Evolutionary conservation across 192 early-diverging fungal species (phyloP).

Genomic region (Mortierella hygrophila): DNA sequence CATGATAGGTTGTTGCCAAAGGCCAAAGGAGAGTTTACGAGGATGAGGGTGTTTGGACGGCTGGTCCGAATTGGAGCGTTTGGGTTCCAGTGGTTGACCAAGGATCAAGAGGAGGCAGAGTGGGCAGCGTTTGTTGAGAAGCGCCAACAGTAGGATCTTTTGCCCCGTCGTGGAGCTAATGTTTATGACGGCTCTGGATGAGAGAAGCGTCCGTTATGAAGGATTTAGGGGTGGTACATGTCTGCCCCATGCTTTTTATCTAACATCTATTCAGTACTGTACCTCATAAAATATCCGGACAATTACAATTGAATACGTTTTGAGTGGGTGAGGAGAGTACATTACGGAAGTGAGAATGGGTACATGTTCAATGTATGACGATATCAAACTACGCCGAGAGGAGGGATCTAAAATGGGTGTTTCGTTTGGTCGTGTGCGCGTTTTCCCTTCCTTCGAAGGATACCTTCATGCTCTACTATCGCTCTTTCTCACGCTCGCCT

Average conservation of each 20-base stretch:
- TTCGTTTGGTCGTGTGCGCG: background rate
- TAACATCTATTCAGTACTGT: background rate
- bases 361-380: constrained; percentile 2
- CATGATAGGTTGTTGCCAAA: constrained; percentile 77
- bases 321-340: background rate
- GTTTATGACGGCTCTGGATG: background rate
- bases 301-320: background rate
- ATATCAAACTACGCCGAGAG: background rate
- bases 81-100: constrained; percentile 36
- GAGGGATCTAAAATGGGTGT: background rate
- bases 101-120: constrained; percentile 64
- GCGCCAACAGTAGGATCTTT: constrained; percentile 4
- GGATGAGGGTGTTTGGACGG: constrained; percentile 65
- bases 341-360: background rate
- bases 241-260: background rate
- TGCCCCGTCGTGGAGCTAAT: background rate
- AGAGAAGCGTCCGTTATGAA: background rate
- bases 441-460: background rate
- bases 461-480: background rate
- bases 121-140: constrained; percentile 58
- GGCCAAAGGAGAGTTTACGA: constrained; percentile 70
- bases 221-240: background rate
- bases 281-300: background rate
- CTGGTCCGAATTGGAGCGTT: constrained; percentile 58
- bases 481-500: background rate